Evolutionary conservation across 257 asterid species (phyloP), one percentile per base, ranked within the genome.

Genomic region (Solanum stenotomum): DNA sequence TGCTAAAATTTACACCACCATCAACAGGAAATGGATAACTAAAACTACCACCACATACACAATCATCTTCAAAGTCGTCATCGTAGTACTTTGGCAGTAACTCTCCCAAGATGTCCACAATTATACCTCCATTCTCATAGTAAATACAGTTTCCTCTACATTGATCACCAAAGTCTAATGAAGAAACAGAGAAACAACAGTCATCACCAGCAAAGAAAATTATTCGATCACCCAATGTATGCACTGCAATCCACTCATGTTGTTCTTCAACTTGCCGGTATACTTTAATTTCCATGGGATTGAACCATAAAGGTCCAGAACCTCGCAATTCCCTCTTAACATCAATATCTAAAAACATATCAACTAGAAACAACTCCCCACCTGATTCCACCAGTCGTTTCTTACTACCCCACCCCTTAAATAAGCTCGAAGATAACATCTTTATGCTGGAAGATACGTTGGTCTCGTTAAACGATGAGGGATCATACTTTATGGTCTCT

Each of bases 301-400:
- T n/a, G n/a, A n/a, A n/a, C 22, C 75, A 27, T 6, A 0, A 68
- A 25, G 4, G 35, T 6, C 0, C 2, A 52, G 7, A 31, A 83
- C 20, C 12, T 0, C 0, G 34, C 22, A 31, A 5, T 1, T 25
- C 18, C 34, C 0, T 67, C 34, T 25, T 67, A 67, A n/a, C 31
- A 67, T 23, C 59, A 8, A 0, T 29, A 23, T 46, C 38, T 27
- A 46, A 27, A n/a, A 82, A n/a, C 37, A 44, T 11, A 49, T 63
- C 49, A 34, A 37, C 87, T 4, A 84, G 31, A 65, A 40, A 40
- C 44, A 40, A 40, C 44, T 40, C 44, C 44, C 44, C n/a, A 40
- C 44, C 44, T 40, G 44, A 40, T 9, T 40, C 44, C 44, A 40
- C 44, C 44, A 40, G 44, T 40, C 12, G 1, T 40, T 40, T 40